A percentile compares a stretch with the other conserved stretches of the same genome.
Evolutionary conservation across 495 filamentous ascomycete genomes (phyloP).

Genomic region (Neurospora tetraspora): DNA sequence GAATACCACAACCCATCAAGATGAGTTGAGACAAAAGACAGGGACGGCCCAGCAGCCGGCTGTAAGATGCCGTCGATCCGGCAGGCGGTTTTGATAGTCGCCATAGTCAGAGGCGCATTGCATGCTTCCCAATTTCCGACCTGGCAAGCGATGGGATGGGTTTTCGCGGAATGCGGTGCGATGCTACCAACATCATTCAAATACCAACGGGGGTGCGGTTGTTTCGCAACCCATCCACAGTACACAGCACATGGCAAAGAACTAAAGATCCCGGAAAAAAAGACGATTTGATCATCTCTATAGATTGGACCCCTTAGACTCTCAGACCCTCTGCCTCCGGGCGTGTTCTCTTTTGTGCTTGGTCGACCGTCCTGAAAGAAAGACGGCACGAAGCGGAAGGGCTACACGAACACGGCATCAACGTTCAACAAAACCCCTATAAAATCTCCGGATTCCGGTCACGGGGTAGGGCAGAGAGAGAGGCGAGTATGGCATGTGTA

Average conservation of each 20-base stretch:
- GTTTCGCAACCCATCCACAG: not conserved
- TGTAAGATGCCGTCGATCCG: not conserved
- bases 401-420: not conserved
- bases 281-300: not conserved
- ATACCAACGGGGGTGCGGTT: not conserved
- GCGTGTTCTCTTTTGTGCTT: not conserved
- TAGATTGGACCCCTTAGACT: not conserved
- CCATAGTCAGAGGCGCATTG: not conserved
- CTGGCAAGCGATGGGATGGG: not conserved
- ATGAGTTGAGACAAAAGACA: not conserved
- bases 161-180: not conserved
- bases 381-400: not conserved
- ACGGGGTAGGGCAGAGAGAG: not conserved
- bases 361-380: not conserved
- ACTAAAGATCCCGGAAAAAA: not conserved
- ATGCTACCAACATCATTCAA: not conserved
- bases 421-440: not conserved
- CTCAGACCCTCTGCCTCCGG: not conserved
- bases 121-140: not conserved
- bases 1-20: not conserved
- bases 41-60: not conserved
- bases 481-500: not conserved
- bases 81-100: not conserved
- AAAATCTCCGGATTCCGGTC: not conserved
- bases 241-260: not conserved